phyloP scores from a whole-genome alignment of 2,329 filamentous ascomycete species.

The Triangularia setosa region DNA sequence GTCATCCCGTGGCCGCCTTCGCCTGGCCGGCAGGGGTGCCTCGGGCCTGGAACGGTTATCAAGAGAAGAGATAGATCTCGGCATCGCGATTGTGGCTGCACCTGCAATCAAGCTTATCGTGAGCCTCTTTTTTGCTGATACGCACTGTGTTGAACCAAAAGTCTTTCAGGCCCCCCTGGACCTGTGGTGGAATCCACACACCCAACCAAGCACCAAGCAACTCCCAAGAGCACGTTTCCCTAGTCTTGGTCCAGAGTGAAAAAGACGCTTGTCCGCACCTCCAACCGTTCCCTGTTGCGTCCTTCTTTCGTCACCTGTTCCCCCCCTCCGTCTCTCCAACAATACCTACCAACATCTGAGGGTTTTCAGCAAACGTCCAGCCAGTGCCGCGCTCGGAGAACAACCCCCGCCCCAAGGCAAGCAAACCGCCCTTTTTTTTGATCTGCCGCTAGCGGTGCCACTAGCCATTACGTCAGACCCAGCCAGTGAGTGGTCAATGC shows the following conservation, averaged over 20 bases:
- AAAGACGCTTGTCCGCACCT: conserved; percentile 1
- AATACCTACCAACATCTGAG: neutral
- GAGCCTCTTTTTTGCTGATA: neutral
- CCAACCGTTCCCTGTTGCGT: neutral
- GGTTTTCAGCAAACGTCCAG: neutral
- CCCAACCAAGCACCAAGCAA: neutral
- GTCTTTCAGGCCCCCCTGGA: neutral
- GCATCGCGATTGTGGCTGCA: neutral
- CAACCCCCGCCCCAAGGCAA: neutral
- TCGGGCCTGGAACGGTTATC: neutral
- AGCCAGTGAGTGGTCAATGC: conserved; percentile 8
- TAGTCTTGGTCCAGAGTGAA: conserved; percentile 1
- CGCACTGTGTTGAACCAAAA: neutral
- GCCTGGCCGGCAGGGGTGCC: neutral
- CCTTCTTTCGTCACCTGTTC: neutral
- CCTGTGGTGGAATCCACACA: neutral
- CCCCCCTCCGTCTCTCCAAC: neutral
- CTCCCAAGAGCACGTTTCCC: neutral
- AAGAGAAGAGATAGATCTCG: neutral
- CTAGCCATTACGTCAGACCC: conserved; percentile 13
- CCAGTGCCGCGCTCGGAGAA: neutral
- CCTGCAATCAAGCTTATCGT: neutral
- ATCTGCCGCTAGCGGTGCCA: neutral
- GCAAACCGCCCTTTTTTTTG: neutral
- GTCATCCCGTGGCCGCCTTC: conserved; percentile 9